Conservation (phyloP, 257 asterid species). For the Plantago elongata region DNA sequence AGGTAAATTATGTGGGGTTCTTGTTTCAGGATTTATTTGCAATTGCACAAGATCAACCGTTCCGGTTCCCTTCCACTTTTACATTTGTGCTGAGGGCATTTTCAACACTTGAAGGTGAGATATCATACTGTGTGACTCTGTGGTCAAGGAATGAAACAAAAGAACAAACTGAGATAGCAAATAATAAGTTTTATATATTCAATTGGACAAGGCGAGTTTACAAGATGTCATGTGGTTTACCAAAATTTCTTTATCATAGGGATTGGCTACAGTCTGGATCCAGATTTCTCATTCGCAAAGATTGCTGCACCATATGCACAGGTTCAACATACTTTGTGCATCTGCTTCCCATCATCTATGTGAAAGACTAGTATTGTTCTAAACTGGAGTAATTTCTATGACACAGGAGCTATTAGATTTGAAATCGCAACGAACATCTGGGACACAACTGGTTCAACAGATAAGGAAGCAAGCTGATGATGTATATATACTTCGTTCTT, state of each 20-base stretch:
- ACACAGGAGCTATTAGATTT: conserved; percentile 82
- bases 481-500: conserved; percentile 32
- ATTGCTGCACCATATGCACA: conserved; percentile 97
- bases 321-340: conserved; percentile 30
- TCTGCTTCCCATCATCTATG: neutral
- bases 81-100: conserved; percentile 91
- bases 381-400: conserved; percentile 5
- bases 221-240: conserved; percentile 4
- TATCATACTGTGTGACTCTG: conserved; percentile 24
- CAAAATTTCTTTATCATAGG: conserved; percentile 39
- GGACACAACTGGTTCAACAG: conserved; percentile 68
- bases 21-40: conserved; percentile 89
- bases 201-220: neutral
- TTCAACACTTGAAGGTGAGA: conserved; percentile 90
- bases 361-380: conserved; percentile 1
- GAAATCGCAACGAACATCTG: conserved; percentile 56
- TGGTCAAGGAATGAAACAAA: neutral
- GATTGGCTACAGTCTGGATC: conserved; percentile 78
- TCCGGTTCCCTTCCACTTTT: conserved; percentile 90
- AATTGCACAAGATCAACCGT: conserved; percentile 96
- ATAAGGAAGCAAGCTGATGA: conserved; percentile 84
- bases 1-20: neutral
- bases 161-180: neutral
- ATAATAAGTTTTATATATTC: neutral
- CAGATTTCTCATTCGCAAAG: conserved; percentile 82